These are phyloP conservation scores for Termitomyces sp. DNA, from an alignment of 768 basidiomycete genomes.

Conservation along the genomic window DNA sequence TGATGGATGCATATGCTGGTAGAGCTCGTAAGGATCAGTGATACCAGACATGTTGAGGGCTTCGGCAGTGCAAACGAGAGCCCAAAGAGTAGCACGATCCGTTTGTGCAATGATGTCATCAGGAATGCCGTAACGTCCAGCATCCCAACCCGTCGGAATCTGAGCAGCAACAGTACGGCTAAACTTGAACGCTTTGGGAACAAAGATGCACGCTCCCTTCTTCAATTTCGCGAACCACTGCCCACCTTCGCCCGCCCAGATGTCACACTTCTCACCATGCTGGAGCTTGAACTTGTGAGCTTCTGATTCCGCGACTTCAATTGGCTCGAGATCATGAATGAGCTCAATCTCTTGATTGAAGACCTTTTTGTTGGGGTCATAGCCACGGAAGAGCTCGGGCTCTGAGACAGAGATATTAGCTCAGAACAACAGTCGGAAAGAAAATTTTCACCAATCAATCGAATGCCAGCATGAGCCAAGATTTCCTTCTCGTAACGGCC, in stretches of 20 bases:
- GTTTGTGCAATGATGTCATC: conserved; percentile 93
- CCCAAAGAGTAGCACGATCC: conserved; percentile 92
- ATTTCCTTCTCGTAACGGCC: conserved; percentile 95
- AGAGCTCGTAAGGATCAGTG: conserved; percentile 96
- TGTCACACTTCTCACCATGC: conserved; percentile 94
- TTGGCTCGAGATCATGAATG: conserved; percentile 91
- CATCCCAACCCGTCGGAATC: conserved; percentile 96
- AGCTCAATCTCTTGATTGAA: conserved; percentile 98
- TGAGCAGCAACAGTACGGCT: conserved; percentile 93
- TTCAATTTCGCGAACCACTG: conserved; percentile 99
- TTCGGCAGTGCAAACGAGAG: conserved; percentile 89
- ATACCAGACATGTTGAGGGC: conserved; percentile 96
- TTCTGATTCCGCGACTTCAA: conserved; percentile 88
- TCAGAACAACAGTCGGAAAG: neutral
- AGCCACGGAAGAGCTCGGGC: conserved; percentile 96
- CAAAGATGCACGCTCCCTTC: conserved; percentile 89
- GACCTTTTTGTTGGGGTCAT: conserved; percentile 95
- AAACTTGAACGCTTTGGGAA: conserved; percentile 95
- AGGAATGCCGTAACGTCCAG: conserved; percentile 94
- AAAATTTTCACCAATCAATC: conserved; percentile 76
- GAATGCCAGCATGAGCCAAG: conserved; percentile 84
- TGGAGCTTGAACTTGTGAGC: conserved; percentile 95
- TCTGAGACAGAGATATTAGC: conserved; percentile 42
- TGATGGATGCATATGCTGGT: conserved; percentile 94
- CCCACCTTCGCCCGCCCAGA: conserved; percentile 88